phyloP scores from a whole-genome alignment of 2,329 filamentous ascomycete species.

The Drechslerella stenobrocha region DNA sequence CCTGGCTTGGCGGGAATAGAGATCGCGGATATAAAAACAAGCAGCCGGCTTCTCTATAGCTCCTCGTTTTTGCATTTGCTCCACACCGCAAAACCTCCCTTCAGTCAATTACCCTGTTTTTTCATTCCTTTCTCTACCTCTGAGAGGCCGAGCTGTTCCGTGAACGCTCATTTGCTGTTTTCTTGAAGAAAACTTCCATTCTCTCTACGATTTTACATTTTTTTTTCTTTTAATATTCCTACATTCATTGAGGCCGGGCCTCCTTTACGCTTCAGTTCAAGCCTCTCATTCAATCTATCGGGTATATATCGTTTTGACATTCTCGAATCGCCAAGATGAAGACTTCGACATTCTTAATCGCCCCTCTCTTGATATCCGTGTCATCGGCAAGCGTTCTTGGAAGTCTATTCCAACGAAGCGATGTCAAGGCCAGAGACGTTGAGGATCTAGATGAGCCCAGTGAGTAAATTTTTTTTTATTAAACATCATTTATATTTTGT shows the following conservation, averaged over 20 bases:
- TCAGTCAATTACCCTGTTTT: constrained; percentile 6
- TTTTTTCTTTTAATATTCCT: constrained; percentile 19
- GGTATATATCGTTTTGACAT: constrained; percentile 2
- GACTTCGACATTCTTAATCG: constrained; percentile 34
- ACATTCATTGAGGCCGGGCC: constrained; percentile 48
- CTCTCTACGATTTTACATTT: constrained; percentile 1
- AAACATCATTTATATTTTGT: neutral
- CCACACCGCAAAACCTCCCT: constrained; percentile 42
- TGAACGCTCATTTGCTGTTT: constrained; percentile 40
- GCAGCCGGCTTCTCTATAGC: constrained; percentile 7
- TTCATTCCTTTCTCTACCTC: constrained; percentile 27
- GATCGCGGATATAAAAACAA: constrained; percentile 41
- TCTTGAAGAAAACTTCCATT: constrained; percentile 13
- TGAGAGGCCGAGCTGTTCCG: constrained; percentile 47
- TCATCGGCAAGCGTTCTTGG: constrained; percentile 34
- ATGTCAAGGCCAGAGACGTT: constrained; percentile 27
- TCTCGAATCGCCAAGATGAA: constrained; percentile 24
- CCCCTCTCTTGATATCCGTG: constrained; percentile 29
- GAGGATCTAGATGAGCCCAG: constrained; percentile 28
- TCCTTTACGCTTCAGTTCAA: constrained; percentile 6
- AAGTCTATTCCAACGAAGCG: constrained; percentile 23
- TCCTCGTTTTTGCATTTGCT: constrained; percentile 14
- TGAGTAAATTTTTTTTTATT: constrained; percentile 10
- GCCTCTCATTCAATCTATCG: constrained; percentile 4
- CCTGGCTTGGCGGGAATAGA: constrained; percentile 22